Evolutionary conservation across 768 basidiomycete species (phyloP).

Genomic region (Rhizopogon salebrosus): DNA sequence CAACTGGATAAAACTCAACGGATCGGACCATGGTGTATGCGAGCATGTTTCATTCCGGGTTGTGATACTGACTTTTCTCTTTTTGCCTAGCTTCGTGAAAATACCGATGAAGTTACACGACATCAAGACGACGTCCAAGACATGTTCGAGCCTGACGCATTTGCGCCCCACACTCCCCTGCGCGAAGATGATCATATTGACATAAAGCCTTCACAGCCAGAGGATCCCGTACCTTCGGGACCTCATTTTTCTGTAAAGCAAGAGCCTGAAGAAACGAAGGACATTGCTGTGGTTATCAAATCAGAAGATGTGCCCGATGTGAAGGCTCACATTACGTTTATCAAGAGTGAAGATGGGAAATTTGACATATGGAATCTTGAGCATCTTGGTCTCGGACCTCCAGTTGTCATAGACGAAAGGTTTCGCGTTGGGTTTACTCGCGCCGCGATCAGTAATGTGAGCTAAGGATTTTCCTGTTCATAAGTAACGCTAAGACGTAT

Average conservation of each 20-base stretch:
- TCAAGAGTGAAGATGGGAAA: conserved; percentile 7
- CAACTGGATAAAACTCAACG: not conserved
- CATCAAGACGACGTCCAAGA: not conserved
- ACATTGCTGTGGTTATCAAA: conserved; percentile 5
- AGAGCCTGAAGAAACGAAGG: not conserved
- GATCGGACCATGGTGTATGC: not conserved
- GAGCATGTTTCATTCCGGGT: not conserved
- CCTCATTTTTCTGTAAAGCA: not conserved
- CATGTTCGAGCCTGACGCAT: not conserved
- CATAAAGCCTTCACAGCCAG: not conserved
- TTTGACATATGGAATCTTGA: conserved; percentile 7
- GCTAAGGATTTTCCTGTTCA: not conserved
- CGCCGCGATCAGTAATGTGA: conserved; percentile 12
- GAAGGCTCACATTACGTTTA: not conserved
- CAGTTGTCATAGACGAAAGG: conserved; percentile 4
- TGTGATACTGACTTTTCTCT: not conserved
- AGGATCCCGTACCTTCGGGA: not conserved
- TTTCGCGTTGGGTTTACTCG: conserved; percentile 9
- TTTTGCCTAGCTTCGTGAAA: not conserved
- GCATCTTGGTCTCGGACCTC: conserved; percentile 7
- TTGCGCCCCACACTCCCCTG: not conserved
- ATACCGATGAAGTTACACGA: not conserved
- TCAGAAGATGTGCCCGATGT: conserved; percentile 1
- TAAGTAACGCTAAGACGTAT: not conserved
- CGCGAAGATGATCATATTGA: not conserved